phyloP scores from a whole-genome alignment of 2,329 filamentous ascomycete species.

The Xylariaceae sp. region DNA sequence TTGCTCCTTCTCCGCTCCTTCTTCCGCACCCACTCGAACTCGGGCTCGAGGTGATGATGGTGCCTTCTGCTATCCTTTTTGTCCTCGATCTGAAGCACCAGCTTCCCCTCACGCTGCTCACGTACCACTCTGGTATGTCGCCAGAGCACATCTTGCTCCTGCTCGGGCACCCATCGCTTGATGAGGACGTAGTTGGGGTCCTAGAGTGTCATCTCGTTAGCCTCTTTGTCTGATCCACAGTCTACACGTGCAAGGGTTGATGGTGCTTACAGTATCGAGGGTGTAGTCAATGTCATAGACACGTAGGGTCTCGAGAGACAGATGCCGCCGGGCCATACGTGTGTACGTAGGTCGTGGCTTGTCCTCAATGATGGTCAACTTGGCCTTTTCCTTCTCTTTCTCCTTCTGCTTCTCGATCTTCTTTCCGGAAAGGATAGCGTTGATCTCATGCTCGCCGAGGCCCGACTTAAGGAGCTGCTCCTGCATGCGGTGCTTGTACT shows the following conservation, averaged over 20 bases:
- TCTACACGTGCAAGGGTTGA: too few relatives aligned
- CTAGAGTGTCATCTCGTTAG: constrained; percentile 29
- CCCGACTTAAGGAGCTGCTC: constrained; percentile 57
- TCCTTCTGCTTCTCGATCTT: constrained; percentile 40
- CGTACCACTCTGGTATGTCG: constrained; percentile 64
- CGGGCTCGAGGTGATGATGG: constrained; percentile 39
- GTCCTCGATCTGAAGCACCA: constrained; percentile 46
- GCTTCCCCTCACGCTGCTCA: constrained; percentile 46
- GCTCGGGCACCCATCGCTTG: constrained; percentile 68
- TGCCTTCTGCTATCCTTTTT: constrained; percentile 37
- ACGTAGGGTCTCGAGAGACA: constrained; percentile 59
- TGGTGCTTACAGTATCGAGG: constrained; percentile 48
- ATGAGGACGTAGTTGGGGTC: constrained; percentile 70
- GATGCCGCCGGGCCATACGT: constrained; percentile 57
- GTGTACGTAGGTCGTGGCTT: constrained; percentile 53
- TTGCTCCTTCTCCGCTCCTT: constrained; percentile 55
- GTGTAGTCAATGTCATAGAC: constrained; percentile 55
- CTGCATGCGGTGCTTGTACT: constrained; percentile 53
- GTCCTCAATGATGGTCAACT: constrained; percentile 10
- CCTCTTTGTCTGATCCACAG: too few relatives aligned
- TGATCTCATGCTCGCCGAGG: constrained; percentile 55
- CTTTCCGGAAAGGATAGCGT: constrained; percentile 48
- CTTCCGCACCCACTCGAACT: constrained; percentile 56
- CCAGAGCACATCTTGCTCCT: constrained; percentile 69
- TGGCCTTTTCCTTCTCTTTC: constrained; percentile 6